Conservation (phyloP, 352 stramenopile species). For the Nothophytophthora sp. region DNA sequence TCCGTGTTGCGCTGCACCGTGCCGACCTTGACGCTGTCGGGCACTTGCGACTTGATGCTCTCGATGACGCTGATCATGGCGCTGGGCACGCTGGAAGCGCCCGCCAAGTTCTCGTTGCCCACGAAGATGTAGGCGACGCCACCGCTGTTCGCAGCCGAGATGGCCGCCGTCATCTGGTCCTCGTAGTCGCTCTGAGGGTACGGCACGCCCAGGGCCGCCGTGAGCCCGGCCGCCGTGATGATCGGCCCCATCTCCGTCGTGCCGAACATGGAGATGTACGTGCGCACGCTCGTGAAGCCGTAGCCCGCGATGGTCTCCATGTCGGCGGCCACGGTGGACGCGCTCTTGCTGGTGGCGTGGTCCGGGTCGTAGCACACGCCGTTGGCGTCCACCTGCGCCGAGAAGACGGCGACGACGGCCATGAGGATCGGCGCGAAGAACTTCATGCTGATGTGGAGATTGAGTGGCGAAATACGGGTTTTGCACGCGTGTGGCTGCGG, state of each 20-base stretch:
- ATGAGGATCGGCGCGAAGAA: constrained; percentile 29
- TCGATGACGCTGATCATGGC: constrained; percentile 55
- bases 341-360: constrained; percentile 43
- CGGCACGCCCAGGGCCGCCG: constrained; percentile 48
- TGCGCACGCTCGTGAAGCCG: constrained; percentile 65
- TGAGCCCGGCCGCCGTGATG: constrained; percentile 50
- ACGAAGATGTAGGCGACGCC: constrained; percentile 63
- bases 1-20: constrained; percentile 72
- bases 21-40: constrained; percentile 49
- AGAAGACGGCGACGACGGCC: constrained; percentile 36
- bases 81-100: constrained; percentile 24
- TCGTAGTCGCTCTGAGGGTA: constrained; percentile 48
- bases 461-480: too few relatives aligned
- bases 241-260: constrained; percentile 48
- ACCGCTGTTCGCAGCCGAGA: constrained; percentile 39
- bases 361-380: constrained; percentile 74
- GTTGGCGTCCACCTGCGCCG: constrained; percentile 45
- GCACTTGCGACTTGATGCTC: constrained; percentile 46
- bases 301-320: constrained; percentile 49
- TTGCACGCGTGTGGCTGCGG: too few relatives aligned
- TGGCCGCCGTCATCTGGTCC: constrained; percentile 39
- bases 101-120: constrained; percentile 68
- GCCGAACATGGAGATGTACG: constrained; percentile 69
- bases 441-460: too few relatives aligned
- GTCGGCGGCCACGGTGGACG: constrained; percentile 34